Percentiles rank a stretch among this genome's conserved stretches.
Evolutionary conservation across 2,329 filamentous ascomycete genomes (phyloP).

Genomic region (Juglanconis juglandina): DNA sequence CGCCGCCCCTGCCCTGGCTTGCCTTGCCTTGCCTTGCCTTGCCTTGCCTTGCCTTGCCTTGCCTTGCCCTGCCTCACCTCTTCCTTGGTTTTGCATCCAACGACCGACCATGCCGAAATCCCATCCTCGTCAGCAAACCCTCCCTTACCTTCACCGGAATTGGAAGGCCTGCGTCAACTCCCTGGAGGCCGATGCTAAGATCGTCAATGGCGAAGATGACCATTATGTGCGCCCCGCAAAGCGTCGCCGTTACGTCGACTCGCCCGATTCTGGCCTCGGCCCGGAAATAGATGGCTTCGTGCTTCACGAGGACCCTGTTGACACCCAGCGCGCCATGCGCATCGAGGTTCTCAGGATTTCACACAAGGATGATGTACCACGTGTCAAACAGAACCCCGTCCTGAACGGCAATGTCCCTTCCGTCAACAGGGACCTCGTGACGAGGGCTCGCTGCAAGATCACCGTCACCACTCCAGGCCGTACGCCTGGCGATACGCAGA

Average conservation of each 20-base stretch:
- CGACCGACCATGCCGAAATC: constrained; percentile 45
- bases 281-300: constrained; percentile 15
- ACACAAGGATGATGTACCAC: constrained; percentile 42
- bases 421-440: constrained; percentile 32
- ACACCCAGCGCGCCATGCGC: constrained; percentile 40
- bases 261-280: constrained; percentile 27
- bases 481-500: constrained; percentile 34
- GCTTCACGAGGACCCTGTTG: constrained; percentile 21
- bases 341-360: constrained; percentile 52
- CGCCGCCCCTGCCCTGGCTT: neutral
- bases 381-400: constrained; percentile 32
- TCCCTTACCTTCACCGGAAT: constrained; percentile 54
- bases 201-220: constrained; percentile 29
- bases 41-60: too few relatives aligned
- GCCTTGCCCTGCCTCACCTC: too few relatives aligned
- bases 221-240: constrained; percentile 42
- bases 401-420: constrained; percentile 35
- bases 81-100: constrained; percentile 7
- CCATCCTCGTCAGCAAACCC: constrained; percentile 44
- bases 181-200: constrained; percentile 29
- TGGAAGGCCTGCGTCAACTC: constrained; percentile 47
- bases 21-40: too few relatives aligned
- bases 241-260: constrained; percentile 46
- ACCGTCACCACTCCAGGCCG: constrained; percentile 32
- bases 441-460: constrained; percentile 41